Evolutionary conservation across 1,284 basidiomycete genomes (phyloP).

Genomic region (Sanghuangporus sanghuang): DNA sequence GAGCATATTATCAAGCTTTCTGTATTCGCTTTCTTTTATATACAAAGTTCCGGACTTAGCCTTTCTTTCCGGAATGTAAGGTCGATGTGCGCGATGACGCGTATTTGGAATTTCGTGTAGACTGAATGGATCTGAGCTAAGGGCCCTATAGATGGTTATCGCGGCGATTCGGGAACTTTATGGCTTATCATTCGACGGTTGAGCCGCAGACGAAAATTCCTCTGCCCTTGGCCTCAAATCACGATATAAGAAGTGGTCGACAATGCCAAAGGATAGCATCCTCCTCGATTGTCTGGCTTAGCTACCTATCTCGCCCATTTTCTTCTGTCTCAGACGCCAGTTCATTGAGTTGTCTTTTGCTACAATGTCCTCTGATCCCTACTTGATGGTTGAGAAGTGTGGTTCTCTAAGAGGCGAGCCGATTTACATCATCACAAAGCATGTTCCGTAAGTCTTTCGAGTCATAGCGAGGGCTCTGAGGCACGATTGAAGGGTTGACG

Average conservation of each 20-base stretch:
- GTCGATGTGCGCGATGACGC: conserved; percentile 16
- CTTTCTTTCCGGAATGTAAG: conserved; percentile 11
- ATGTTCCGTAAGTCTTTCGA: conserved; percentile 33
- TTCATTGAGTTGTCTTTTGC: not conserved
- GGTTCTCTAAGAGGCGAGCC: conserved; percentile 35
- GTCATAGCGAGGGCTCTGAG: not conserved
- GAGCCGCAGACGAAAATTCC: conserved; percentile 2
- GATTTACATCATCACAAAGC: conserved; percentile 39
- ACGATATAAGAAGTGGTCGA: conserved; percentile 8
- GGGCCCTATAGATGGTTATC: conserved; percentile 17
- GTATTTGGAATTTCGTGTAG: conserved; percentile 3
- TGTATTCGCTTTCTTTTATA: conserved; percentile 8
- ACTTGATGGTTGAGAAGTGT: conserved; percentile 36
- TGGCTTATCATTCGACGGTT: conserved; percentile 15
- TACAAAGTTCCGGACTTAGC: conserved; percentile 15
- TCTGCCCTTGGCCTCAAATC: conserved; percentile 5
- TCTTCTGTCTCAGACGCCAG: not conserved
- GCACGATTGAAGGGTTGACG: not conserved
- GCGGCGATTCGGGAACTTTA: conserved; percentile 17
- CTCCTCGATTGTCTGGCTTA: not conserved
- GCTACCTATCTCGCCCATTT: not conserved
- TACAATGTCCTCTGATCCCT: conserved; percentile 27
- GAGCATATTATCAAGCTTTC: not conserved
- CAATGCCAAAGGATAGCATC: not conserved
- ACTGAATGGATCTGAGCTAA: conserved; percentile 3